Conservation (phyloP, 345 rosid species). For the Rhodamnia argentea region DNA sequence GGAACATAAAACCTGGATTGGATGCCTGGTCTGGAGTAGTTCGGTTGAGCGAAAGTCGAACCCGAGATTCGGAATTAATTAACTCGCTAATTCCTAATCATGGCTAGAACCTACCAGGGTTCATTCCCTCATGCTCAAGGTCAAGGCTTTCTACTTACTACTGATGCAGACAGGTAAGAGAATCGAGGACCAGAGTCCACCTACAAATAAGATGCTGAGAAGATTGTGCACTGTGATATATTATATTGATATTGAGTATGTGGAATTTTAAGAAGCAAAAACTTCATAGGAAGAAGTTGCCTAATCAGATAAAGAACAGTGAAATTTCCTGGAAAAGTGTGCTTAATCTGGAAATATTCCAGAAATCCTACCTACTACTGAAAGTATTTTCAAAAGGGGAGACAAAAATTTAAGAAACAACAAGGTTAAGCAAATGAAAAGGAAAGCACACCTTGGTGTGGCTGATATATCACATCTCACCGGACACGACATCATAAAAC, state of each 20-base stretch:
- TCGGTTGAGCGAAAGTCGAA: background rate
- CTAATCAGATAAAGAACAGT: background rate
- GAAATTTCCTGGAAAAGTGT: background rate
- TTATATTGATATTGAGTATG: background rate
- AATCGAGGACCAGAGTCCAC: background rate
- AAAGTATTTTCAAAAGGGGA: background rate
- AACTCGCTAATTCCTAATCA: background rate
- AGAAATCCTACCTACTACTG: background rate
- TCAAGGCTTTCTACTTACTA: background rate
- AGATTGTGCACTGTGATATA: background rate
- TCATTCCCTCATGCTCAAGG: background rate
- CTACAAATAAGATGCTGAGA: background rate
- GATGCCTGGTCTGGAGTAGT: background rate
- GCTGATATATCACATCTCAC: background rate
- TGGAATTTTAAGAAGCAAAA: background rate
- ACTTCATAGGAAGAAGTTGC: background rate
- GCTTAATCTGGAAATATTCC: background rate
- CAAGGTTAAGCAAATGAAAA: background rate
- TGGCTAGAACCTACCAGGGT: background rate
- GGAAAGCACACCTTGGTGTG: background rate
- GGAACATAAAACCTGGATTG: background rate
- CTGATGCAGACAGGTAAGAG: background rate
- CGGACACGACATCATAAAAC: background rate
- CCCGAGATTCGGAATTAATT: background rate
- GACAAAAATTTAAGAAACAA: background rate